Conservation (phyloP, 1,139 yeast genomes). For the Groenewaldozyma sp. region DNA sequence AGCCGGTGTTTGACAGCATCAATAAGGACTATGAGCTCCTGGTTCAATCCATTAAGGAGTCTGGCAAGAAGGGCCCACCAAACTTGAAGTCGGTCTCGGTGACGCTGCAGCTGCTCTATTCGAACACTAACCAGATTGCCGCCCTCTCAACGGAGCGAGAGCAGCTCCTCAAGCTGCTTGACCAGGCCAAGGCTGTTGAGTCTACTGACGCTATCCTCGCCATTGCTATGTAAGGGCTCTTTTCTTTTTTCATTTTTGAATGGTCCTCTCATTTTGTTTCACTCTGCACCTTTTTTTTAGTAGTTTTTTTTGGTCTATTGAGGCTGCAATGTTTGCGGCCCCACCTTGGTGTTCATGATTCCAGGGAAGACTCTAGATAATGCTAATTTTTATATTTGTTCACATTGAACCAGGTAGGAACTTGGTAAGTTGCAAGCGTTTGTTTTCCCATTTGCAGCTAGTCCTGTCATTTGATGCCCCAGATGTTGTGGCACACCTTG, state of each 20-base stretch:
- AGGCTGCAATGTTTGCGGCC: too few species aligned
- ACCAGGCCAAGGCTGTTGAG: constrained; percentile 3
- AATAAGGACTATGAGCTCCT: constrained; percentile 2
- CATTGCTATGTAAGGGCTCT: neutral
- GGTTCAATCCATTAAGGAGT: constrained; percentile 1
- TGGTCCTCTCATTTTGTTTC: too few species aligned
- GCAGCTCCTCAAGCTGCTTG: constrained; percentile 3
- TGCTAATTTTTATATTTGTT: too few species aligned
- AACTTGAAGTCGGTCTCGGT: neutral
- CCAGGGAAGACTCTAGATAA: too few species aligned
- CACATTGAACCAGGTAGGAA: too few species aligned
- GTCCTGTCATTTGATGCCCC: too few species aligned
- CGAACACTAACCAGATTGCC: constrained; percentile 8
- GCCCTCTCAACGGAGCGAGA: constrained; percentile 5
- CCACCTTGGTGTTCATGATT: too few species aligned
- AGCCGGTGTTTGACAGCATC: constrained; percentile 10
- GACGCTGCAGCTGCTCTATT: constrained; percentile 4
- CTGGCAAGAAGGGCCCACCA: constrained; percentile 2
- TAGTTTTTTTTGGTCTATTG: too few species aligned
- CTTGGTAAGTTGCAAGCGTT: too few species aligned
- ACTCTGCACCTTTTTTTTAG: too few species aligned
- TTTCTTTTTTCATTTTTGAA: neutral
- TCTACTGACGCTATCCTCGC: neutral
- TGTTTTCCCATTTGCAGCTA: too few species aligned
- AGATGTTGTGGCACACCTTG: too few species aligned